Percentiles rank a stretch among this genome's conserved stretches.
phyloP scores from a whole-genome alignment of 805 yeast species.

The Spathaspora arborariae region DNA sequence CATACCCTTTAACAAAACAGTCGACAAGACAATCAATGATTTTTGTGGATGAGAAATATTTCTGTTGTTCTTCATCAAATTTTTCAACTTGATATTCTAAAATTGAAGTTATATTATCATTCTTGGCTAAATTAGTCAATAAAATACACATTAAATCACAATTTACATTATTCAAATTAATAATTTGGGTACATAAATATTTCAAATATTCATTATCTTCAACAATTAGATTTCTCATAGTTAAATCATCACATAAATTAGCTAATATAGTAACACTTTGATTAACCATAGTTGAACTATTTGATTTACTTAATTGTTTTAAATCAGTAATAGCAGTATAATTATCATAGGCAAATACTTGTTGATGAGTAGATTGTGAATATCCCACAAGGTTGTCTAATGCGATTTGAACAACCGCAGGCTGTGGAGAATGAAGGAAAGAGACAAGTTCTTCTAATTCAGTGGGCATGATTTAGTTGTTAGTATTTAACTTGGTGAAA shows the following conservation, averaged over 20 bases:
- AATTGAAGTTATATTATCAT: conserved; percentile 55
- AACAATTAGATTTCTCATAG: conserved; percentile 61
- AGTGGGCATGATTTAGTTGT: conserved; percentile 32
- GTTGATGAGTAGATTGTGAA: conserved; percentile 65
- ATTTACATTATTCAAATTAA: conserved; percentile 55
- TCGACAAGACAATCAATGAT: conserved; percentile 82
- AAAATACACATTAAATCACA: conserved; percentile 83
- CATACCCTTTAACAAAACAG: conserved; percentile 82
- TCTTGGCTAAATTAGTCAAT: conserved; percentile 81
- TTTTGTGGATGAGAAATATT: conserved; percentile 50
- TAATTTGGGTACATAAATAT: conserved; percentile 46
- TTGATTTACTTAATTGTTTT: conserved; percentile 46
- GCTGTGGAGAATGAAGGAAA: conserved; percentile 78
- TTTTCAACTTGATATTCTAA: conserved; percentile 32
- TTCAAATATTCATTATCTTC: conserved; percentile 56
- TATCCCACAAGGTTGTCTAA: conserved; percentile 78
- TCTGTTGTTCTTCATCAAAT: conserved; percentile 35
- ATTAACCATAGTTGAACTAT: conserved; percentile 50
- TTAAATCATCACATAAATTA: conserved; percentile 71
- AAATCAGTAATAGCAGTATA: conserved; percentile 70
- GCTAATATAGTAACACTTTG: conserved; percentile 77
- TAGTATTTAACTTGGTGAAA: neutral
- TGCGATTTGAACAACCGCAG: conserved; percentile 78
- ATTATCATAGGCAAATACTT: conserved; percentile 66
- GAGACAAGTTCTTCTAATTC: conserved; percentile 58